Percentiles rank a stretch among this genome's conserved stretches.
phyloP scores from a whole-genome alignment of 2,329 filamentous ascomycete species.

The Nannizziopsis arthrosporioides region DNA sequence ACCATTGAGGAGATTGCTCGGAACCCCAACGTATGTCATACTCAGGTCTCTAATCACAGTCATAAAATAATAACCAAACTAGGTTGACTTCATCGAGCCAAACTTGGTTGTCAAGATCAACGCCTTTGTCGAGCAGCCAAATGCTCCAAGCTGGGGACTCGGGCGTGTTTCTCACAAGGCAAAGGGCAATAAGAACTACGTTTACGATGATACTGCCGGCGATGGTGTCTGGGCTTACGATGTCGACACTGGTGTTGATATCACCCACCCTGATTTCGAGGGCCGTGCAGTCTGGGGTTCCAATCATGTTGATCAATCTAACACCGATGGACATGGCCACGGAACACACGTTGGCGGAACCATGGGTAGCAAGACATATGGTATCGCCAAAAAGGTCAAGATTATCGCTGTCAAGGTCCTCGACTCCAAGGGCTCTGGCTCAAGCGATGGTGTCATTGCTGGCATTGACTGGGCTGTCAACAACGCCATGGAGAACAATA shows the following conservation, averaged over 20 bases:
- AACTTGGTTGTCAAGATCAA: constrained; percentile 7
- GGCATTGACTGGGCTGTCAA: constrained; percentile 37
- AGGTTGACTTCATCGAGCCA: constrained; percentile 15
- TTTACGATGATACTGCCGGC: constrained; percentile 28
- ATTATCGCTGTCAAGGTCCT: constrained; percentile 42
- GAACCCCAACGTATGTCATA: constrained; percentile 5
- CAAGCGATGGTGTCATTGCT: constrained; percentile 36
- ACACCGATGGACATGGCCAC: constrained; percentile 25
- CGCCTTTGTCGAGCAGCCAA: constrained; percentile 15
- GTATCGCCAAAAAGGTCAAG: constrained; percentile 29
- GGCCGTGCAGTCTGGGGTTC: constrained; percentile 28
- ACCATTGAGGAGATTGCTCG: constrained; percentile 7
- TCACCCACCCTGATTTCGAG: constrained; percentile 26
- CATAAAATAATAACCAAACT: background rate
- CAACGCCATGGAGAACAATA: constrained; percentile 23
- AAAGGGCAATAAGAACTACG: constrained; percentile 21
- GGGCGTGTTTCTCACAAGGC: constrained; percentile 24
- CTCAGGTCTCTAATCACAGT: background rate
- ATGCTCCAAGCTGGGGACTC: constrained; percentile 27
- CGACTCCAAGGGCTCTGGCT: constrained; percentile 36
- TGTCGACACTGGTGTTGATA: constrained; percentile 31
- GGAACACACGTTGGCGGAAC: constrained; percentile 33
- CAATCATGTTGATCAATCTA: constrained; percentile 21
- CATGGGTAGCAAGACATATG: constrained; percentile 26
- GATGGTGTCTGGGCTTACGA: constrained; percentile 28